Evolutionary conservation across 148 eudicot species (phyloP), one percentile per base, ranked within the genome.

Genomic region (Rhododendron kiyosumense): DNA sequence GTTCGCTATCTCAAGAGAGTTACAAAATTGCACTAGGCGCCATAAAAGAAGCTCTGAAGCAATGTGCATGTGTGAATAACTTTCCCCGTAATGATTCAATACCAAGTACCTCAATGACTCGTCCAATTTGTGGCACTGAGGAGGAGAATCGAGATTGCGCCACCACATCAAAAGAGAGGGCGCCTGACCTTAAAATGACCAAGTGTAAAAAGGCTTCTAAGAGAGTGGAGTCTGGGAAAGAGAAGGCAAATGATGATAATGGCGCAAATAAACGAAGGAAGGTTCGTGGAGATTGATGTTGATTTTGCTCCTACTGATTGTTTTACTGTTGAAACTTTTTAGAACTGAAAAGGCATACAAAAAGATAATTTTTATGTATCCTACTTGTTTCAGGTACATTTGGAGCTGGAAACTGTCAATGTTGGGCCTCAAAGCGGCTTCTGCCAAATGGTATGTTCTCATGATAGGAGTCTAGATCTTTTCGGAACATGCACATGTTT

Each of bases 1-100:
- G 95, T 45, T 93, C 95, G 20, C 65, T 91, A 52, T 92, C 95
- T 59, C 87, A 89, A 43, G 94, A 90, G 85, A 93, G 94, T 85
- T 93, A 89, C 85, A 87, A 57, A 76, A 76, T 90, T 41, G 94
- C 93, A 46, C 83, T 89, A 71, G 82, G 86, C 67, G 90, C 93
- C 54, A 87, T 92, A 69, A 90, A 86, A 91, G 89, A 90, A 88
- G 92, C 93, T 59, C 81, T 92, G 65, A 91, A 86, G 87, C 92
- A 88, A 79, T 92, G 94, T 84, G 79, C 75, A 82, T 75, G 81
- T 87, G 86, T 86, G n/a, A 91, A 88, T 41, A 84, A 81, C 48
- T 85, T 84, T 57, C 67, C 85, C 38, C 88, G 86, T 74, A 87
- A 86, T 52, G 90, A 93, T 84, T 83, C 87, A 74, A 85, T 91